These are phyloP conservation scores for Liriodendron chinense DNA, from an alignment of 164 flowering plant species.

Conservation along the genomic window DNA sequence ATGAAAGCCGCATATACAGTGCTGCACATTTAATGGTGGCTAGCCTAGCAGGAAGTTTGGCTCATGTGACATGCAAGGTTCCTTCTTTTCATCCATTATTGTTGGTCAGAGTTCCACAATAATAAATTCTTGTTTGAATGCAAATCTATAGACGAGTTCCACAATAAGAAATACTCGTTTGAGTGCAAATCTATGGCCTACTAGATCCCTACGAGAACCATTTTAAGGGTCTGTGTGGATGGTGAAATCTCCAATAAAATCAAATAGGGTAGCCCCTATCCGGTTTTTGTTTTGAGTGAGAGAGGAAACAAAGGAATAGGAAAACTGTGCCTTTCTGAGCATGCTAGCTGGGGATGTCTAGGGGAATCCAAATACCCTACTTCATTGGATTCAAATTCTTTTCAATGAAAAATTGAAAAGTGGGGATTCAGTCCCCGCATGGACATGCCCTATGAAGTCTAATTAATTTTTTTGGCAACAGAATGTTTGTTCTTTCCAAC, in stretches of 20 bases:
- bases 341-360: background rate
- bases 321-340: background rate
- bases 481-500: background rate
- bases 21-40: constrained; percentile 98
- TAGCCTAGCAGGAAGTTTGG: constrained; percentile 92
- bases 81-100: background rate
- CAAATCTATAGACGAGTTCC: background rate
- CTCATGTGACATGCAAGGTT: constrained; percentile 99
- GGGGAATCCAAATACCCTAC: background rate
- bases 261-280: background rate
- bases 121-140: background rate
- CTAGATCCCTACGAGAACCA: background rate
- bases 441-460: too few relatives aligned
- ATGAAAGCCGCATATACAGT: constrained; percentile 83
- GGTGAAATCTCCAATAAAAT: background rate
- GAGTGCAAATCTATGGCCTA: background rate
- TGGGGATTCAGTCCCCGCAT: background rate
- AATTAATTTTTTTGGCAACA: background rate
- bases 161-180: background rate
- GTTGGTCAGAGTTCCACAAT: background rate
- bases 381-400: background rate
- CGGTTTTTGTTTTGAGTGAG: background rate
- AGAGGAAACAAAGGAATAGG: background rate
- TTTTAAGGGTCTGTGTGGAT: background rate
- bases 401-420: background rate